Conservation (phyloP, 768 basidiomycete genomes). For the Pleurotus eryngii region DNA sequence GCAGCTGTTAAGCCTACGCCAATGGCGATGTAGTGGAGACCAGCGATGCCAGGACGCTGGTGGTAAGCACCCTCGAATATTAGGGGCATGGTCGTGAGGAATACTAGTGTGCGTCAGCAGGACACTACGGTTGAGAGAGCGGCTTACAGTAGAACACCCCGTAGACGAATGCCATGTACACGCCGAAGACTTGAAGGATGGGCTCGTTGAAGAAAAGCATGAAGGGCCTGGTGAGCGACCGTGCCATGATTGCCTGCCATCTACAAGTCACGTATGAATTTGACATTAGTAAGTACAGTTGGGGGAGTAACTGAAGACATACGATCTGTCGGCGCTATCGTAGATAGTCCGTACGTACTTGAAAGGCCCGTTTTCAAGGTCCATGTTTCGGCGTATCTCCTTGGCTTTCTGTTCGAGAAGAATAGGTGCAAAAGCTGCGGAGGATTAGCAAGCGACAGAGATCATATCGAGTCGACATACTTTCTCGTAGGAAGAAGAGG, state of each 20-base stretch:
- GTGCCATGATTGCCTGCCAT: conserved; percentile 47
- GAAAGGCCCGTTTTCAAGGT: conserved; percentile 40
- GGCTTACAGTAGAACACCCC: conserved; percentile 54
- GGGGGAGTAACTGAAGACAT: conserved; percentile 15
- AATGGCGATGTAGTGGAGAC: conserved; percentile 69
- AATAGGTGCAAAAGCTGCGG: conserved; percentile 40
- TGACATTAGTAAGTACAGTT: not conserved
- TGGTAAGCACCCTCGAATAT: conserved; percentile 57
- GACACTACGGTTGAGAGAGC: not conserved
- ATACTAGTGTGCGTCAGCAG: conserved; percentile 37
- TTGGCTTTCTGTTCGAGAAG: conserved; percentile 51
- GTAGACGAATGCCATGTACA: conserved; percentile 71
- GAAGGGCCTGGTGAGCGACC: conserved; percentile 67
- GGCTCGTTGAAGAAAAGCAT: conserved; percentile 55
- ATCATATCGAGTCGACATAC: conserved; percentile 29
- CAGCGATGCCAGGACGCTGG: conserved; percentile 53
- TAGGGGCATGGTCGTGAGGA: conserved; percentile 59
- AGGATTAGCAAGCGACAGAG: conserved; percentile 14
- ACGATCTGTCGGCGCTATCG: conserved; percentile 41
- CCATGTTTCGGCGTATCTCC: conserved; percentile 40
- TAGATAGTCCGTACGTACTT: conserved; percentile 45
- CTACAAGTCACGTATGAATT: conserved; percentile 23
- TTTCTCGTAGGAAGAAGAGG: conserved; percentile 58
- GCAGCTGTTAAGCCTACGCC: conserved; percentile 58
- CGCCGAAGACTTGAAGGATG: conserved; percentile 62